A percentile compares a stretch with the other conserved stretches of the same genome.
These are phyloP conservation scores for Serpula lacrymans DNA, from an alignment of 768 basidiomycete species.

Conservation along the genomic window DNA sequence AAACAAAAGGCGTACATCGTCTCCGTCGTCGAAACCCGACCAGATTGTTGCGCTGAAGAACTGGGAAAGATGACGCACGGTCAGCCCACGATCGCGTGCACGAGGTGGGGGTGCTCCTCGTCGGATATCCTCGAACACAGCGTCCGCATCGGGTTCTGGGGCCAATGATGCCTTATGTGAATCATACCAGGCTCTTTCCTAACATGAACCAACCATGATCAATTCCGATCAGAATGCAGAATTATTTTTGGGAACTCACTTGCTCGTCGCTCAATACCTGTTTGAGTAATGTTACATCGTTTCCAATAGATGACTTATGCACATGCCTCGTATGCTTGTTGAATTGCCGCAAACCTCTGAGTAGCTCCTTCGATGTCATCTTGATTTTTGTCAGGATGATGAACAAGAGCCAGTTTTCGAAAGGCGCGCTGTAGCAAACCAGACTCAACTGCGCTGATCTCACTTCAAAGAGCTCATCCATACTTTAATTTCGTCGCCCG, in stretches of 20 bases:
- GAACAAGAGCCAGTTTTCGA: constrained; percentile 76
- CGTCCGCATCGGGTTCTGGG: constrained; percentile 80
- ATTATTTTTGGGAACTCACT: constrained; percentile 49
- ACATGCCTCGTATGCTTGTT: constrained; percentile 92
- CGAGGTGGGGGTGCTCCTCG: constrained; percentile 57
- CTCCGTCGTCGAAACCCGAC: constrained; percentile 59
- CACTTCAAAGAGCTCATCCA: neutral
- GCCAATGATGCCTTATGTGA: constrained; percentile 78
- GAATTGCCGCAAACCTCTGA: constrained; percentile 78
- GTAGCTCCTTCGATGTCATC: constrained; percentile 84
- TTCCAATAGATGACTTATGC: neutral
- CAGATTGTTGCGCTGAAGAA: constrained; percentile 80
- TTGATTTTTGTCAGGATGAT: constrained; percentile 88
- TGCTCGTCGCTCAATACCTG: constrained; percentile 94
- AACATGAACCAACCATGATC: constrained; percentile 32
- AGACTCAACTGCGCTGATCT: constrained; percentile 8
- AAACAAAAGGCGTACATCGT: constrained; percentile 42
- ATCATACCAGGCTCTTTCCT: constrained; percentile 99
- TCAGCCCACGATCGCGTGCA: constrained; percentile 69
- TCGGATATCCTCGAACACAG: constrained; percentile 82
- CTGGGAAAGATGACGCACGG: constrained; percentile 72
- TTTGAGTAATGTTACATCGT: neutral
- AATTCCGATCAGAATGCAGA: constrained; percentile 1
- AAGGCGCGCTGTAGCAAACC: constrained; percentile 62
- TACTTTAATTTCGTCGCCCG: constrained; percentile 87